Conservation (phyloP, 75 land plant species). For the Cryptomeria japonica region DNA sequence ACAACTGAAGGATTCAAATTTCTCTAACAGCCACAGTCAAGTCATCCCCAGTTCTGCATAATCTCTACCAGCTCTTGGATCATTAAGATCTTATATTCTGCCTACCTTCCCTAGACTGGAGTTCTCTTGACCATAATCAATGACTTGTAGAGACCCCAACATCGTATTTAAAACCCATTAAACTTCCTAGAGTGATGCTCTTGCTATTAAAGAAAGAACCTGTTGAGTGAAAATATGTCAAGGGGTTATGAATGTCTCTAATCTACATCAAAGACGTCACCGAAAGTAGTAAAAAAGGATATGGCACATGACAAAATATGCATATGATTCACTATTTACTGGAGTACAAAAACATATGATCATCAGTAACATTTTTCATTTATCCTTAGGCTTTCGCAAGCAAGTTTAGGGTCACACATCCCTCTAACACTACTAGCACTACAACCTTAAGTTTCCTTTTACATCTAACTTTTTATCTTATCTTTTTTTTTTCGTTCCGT, state of each 20-base stretch:
- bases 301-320: neutral
- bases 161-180: slow-evolving; percentile 39
- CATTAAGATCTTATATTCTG: neutral
- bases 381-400: slow-evolving; percentile 71
- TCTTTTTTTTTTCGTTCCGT: too few species aligned
- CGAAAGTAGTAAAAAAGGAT: neutral
- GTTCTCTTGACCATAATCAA: slow-evolving; percentile 1
- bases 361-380: slow-evolving; percentile 86
- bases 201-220: slow-evolving; percentile 71
- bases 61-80: slow-evolving; percentile 7
- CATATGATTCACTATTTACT: neutral
- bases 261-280: neutral
- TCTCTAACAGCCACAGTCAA: neutral
- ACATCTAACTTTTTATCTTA: too few species aligned
- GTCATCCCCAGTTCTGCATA: neutral
- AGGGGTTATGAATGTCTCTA: neutral
- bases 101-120: neutral
- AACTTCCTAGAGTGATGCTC: slow-evolving; percentile 57
- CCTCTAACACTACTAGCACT: too few species aligned
- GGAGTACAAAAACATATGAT: too few species aligned
- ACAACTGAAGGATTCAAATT: slow-evolving; percentile 36
- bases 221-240: slow-evolving; percentile 30
- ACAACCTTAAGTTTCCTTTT: too few species aligned
- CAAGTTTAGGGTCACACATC: slow-evolving; percentile 90
- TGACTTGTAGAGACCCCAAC: neutral